phyloP scores from a whole-genome alignment of 441 rosid genomes.

The Syzygium syzygioides region DNA sequence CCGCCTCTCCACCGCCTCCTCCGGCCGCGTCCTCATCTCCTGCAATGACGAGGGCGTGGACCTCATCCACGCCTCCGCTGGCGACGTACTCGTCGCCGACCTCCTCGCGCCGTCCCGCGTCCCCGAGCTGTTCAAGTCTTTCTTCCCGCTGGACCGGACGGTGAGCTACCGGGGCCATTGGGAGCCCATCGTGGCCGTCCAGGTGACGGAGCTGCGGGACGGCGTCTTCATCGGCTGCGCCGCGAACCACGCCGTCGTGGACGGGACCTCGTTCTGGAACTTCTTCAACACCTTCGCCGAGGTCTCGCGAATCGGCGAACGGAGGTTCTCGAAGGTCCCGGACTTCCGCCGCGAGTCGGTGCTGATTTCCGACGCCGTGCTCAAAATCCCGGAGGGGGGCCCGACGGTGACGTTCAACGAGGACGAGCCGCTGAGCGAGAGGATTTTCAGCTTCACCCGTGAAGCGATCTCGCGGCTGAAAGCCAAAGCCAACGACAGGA shows the following conservation, averaged over 20 bases:
- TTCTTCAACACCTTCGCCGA: slow-evolving; percentile 20
- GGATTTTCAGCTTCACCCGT: slow-evolving; percentile 15
- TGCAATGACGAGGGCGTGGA: slow-evolving; percentile 14
- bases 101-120: neutral
- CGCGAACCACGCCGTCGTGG: slow-evolving; percentile 15
- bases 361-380: slow-evolving; percentile 7
- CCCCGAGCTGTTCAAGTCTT: slow-evolving; percentile 3
- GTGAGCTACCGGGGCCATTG: slow-evolving; percentile 18
- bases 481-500: slow-evolving; percentile 6
- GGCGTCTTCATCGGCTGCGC: slow-evolving; percentile 20
- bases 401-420: slow-evolving; percentile 14
- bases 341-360: slow-evolving; percentile 15
- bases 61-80: slow-evolving; percentile 10
- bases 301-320: slow-evolving; percentile 2
- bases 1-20: slow-evolving; percentile 1
- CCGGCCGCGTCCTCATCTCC: slow-evolving; percentile 9
- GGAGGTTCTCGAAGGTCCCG: slow-evolving; percentile 5
- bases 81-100: neutral
- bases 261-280: slow-evolving; percentile 22
- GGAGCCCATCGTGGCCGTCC: slow-evolving; percentile 14
- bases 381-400: slow-evolving; percentile 15
- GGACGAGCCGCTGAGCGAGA: slow-evolving; percentile 13
- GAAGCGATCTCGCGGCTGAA: slow-evolving; percentile 2
- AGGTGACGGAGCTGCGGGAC: slow-evolving; percentile 21
- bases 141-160: slow-evolving; percentile 9